Percentiles rank a stretch among this genome's conserved stretches.
Conservation (phyloP, 139 green algal genomes). For the Edaphochlamys debaryana region DNA sequence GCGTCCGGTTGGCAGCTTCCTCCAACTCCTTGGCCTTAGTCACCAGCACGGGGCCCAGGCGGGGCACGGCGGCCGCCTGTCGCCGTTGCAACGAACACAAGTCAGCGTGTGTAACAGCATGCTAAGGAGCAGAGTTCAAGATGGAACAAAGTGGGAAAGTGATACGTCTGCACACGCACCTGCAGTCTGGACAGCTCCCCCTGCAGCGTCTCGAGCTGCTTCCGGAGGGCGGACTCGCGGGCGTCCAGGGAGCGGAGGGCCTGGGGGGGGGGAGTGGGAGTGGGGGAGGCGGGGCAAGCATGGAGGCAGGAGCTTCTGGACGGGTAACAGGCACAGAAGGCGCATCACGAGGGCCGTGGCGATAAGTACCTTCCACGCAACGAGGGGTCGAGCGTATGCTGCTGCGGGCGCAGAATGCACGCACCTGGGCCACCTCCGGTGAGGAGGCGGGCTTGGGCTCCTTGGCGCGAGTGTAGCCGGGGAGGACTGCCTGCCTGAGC, state of each 20-base stretch:
- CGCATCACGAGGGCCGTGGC: no score
- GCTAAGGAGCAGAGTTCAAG: no score
- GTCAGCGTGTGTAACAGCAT: background rate
- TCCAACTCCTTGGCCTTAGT: slow-evolving; percentile 19
- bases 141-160: no score
- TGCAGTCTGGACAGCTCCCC: no score
- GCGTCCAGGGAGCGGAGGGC: background rate
- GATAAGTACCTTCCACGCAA: no score
- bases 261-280: background rate
- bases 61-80: slow-evolving; percentile 6
- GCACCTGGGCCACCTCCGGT: no score
- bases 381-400: no score
- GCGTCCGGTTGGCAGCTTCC: background rate
- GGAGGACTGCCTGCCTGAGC: no score
- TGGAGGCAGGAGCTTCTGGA: background rate
- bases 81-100: slow-evolving; percentile 34
- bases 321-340: background rate
- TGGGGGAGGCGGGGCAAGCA: background rate
- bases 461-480: no score
- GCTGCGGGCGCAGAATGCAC: no score
- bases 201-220: slow-evolving; percentile 20
- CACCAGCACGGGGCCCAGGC: slow-evolving; percentile 11
- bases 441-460: no score
- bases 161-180: no score
- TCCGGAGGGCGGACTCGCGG: background rate